A percentile compares a stretch with the other conserved stretches of the same genome.
phyloP scores from a whole-genome alignment of 2,329 filamentous ascomycete species.

The Apiospora kogelbergensis region DNA sequence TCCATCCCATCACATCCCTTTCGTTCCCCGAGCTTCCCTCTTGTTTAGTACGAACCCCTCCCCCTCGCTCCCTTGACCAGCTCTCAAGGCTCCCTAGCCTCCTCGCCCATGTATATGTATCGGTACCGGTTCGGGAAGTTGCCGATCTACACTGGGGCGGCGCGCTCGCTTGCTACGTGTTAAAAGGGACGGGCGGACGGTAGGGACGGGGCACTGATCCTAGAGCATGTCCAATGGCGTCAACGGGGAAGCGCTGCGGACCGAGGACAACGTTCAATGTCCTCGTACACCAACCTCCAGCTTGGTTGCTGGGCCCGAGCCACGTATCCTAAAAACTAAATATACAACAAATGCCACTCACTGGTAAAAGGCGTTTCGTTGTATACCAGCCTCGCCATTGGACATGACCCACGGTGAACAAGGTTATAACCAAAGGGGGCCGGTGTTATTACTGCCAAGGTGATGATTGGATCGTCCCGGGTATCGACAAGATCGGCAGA shows the following conservation, averaged over 20 bases:
- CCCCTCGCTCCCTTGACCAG: neutral
- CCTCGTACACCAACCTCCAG: neutral
- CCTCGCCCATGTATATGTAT: neutral
- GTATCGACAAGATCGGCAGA: neutral
- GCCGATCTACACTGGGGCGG: neutral
- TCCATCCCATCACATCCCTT: neutral
- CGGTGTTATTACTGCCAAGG: neutral
- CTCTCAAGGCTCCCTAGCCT: neutral
- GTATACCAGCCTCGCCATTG: neutral
- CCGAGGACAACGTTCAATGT: neutral
- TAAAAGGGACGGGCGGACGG: conserved; percentile 83
- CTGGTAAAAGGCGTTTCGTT: neutral
- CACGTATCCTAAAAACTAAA: neutral
- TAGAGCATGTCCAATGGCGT: neutral
- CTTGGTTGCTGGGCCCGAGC: neutral
- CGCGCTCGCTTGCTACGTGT: conserved; percentile 71
- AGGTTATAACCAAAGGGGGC: neutral
- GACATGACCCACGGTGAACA: neutral
- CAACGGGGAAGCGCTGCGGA: neutral
- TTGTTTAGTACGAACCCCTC: neutral
- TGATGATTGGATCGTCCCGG: neutral
- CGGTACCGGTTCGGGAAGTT: neutral
- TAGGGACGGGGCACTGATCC: neutral
- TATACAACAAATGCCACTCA: neutral
- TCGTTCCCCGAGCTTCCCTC: neutral